Base-by-base conservation (phyloP, 129 eudicot genomes). In the Gnaphalium uliginosum region DNA sequence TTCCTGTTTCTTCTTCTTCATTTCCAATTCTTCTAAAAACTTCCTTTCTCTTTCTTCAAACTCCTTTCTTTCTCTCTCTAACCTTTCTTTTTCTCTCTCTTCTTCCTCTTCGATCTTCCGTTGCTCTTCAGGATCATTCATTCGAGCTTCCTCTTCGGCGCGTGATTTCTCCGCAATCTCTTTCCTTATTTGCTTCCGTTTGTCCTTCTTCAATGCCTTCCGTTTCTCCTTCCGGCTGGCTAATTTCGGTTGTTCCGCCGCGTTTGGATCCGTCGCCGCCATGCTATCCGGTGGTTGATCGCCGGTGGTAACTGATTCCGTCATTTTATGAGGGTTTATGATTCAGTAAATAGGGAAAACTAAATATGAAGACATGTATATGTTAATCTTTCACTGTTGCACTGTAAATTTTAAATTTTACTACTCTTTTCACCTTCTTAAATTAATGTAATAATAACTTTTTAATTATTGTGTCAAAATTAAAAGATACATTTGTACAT, bases 171-270 rank as follows among this genome's bases (percentile, higher is more conserved):
- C 88, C 2, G 99, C 99, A 29, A 81, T 29, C 76, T 91, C 96
- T 82, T 85, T 95, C 73, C 99, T 75, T 41, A 81, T 78, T 54
- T 89, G 92, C 87, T 87, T 91, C 85, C 99, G 79, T 80, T 91
- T 95, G 77, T 91, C 91, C 87, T 86, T 95, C 94, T 95, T 95
- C 80, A 86, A 72, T 37, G 83, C 85, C 84, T 95, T 95, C 67
- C 99, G 81, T 73, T 88, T 89, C 66, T 87, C 99, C 92, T 83
- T 95, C 58, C 98, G 87, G 83, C 83, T 60, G 30, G 24, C 33
- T 5, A 46, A 46, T 10, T 60, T 26, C 6, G 27, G 64, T 15
- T 69, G 35, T 29, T 64, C 81, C 71, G 64, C 35, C 43, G 73
- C 4, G 18, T 29, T n/a, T 57, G 65, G 68, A 33, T 46, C 65